These are phyloP conservation scores for Butyriboletus loyo DNA, from an alignment of 768 basidiomycete genomes.

Conservation along the genomic window DNA sequence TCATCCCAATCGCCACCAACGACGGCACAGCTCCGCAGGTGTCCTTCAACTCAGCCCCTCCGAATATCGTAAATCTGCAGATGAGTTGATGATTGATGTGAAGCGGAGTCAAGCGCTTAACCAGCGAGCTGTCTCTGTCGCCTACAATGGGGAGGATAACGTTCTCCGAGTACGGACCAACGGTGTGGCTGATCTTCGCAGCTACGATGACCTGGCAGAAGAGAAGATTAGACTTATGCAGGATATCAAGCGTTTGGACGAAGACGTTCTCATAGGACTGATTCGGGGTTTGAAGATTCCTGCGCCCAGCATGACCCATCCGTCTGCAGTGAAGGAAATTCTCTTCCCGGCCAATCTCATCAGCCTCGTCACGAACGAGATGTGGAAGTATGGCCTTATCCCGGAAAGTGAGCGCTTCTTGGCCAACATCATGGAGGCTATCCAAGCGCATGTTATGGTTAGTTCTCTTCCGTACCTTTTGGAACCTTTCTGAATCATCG, in stretches of 20 bases:
- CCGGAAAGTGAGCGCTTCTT: conserved; percentile 96
- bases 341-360: conserved; percentile 99
- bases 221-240: conserved; percentile 95
- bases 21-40: conserved; percentile 85
- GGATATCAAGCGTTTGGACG: conserved; percentile 84
- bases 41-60: conserved; percentile 58
- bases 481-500: conserved; percentile 4
- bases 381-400: conserved; percentile 99
- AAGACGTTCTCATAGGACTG: conserved; percentile 88
- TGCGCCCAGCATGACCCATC: conserved; percentile 82
- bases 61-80: conserved; percentile 70
- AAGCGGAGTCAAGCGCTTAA: conserved; percentile 69
- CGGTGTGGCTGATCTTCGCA: conserved; percentile 67
- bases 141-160: conserved; percentile 80
- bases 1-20: conserved; percentile 59
- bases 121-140: conserved; percentile 85
- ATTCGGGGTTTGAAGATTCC: conserved; percentile 93
- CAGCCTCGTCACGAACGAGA: conserved; percentile 97
- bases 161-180: conserved; percentile 61
- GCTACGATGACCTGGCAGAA: conserved; percentile 86
- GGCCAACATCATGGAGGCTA: conserved; percentile 97
- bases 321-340: conserved; percentile 95
- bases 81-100: conserved; percentile 73
- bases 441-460: conserved; percentile 98
- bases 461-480: conserved; percentile 29